Base-by-base conservation (phyloP, 208 protist species). In the Acanthamoeba royreba region DNA sequence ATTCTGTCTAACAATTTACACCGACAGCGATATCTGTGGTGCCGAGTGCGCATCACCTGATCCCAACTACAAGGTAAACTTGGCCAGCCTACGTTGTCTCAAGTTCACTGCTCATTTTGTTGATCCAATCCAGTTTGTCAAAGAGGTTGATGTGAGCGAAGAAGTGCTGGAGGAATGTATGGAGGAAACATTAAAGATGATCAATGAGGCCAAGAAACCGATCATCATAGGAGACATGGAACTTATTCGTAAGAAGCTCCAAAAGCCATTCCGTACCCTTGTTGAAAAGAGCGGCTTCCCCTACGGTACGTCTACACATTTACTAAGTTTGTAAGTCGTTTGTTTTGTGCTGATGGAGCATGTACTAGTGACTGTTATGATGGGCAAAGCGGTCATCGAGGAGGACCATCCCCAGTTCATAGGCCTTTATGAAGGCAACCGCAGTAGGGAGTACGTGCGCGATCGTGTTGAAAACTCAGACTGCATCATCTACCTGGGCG, bases 331-430 rank as follows among this genome's bases (percentile, higher is more conserved):
- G 49, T 19, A 19, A 19, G 22, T 15, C 13, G 58, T n/a, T n/a
- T n/a, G n/a, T n/a, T n/a, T n/a, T n/a, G n/a, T n/a, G n/a, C n/a
- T n/a, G n/a, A n/a, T n/a, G n/a, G n/a, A n/a, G n/a, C n/a, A n/a
- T n/a, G n/a, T n/a, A n/a, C n/a, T 22, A 79, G 77, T 88, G 15
- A 42, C 79, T 43, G 45, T 92, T 38, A 63, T 63, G 49, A 72
- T 94, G 92, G 85, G 83, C 63, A 94, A 94, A 85, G 53, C 38
- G 25, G 7, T 92, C 19, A 61, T 94, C 31, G 47, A 55, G 85
- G 92, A 94, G 85, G 46, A 43, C 49, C 77, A 92, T 85, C 74
- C 63, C 8, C 92, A 72, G 40, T 94, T 94, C 85, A 47, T 94
- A 35, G 92, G 92, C 11, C 40, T 94, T 19, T 94, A 93, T 46